Conservation (phyloP, 1,284 basidiomycete genomes). For the Naganishia cerealis region DNA sequence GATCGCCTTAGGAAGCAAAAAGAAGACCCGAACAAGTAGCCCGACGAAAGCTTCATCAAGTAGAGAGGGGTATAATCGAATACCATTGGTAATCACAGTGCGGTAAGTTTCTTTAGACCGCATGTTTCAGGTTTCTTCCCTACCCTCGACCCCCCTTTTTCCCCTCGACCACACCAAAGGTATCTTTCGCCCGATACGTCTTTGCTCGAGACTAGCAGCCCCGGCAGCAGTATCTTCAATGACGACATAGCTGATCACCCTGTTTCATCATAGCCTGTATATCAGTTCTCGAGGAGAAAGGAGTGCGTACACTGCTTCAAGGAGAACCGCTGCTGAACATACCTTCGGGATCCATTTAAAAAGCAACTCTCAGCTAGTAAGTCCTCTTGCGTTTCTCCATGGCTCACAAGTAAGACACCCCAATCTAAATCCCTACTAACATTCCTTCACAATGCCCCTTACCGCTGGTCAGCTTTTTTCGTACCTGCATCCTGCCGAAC, state of each 20-base stretch:
- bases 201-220: neutral
- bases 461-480: constrained; percentile 2
- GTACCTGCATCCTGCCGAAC: neutral
- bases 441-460: constrained; percentile 11
- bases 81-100: no score
- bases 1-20: no score
- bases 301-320: neutral
- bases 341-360: neutral
- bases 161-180: neutral
- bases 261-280: neutral
- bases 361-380: neutral
- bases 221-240: neutral
- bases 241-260: neutral
- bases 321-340: neutral
- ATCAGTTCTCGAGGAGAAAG: neutral
- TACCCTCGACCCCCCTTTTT: no score
- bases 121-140: no score
- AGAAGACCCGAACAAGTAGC: no score
- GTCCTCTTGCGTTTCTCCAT: neutral
- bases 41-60: no score
- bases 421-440: neutral
- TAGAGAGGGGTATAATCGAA: no score
- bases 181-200: neutral
- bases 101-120: no score
- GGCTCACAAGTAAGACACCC: neutral